These are phyloP conservation scores for Venturia asperata DNA, from an alignment of 2,329 filamentous ascomycete genomes.

Conservation along the genomic window DNA sequence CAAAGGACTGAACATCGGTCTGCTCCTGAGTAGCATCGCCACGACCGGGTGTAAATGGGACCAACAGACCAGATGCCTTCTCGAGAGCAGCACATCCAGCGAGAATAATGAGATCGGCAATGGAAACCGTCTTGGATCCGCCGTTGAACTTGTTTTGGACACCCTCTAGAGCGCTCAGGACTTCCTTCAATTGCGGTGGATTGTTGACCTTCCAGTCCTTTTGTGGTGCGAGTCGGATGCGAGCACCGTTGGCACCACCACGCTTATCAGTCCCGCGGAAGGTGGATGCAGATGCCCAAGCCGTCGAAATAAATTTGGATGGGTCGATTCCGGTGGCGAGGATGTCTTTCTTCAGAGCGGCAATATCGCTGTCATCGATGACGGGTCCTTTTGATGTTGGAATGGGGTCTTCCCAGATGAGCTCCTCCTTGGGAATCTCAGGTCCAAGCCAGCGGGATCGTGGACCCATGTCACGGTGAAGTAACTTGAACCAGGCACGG, in stretches of 20 bases:
- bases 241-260: slow-evolving; percentile 72
- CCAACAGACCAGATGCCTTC: slow-evolving; percentile 57
- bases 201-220: slow-evolving; percentile 70
- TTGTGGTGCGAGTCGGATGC: slow-evolving; percentile 66
- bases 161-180: slow-evolving; percentile 54
- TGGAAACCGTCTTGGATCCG: slow-evolving; percentile 58
- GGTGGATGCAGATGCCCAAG: slow-evolving; percentile 64
- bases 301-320: slow-evolving; percentile 56
- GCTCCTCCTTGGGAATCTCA: slow-evolving; percentile 61
- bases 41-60: slow-evolving; percentile 68
- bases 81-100: slow-evolving; percentile 65
- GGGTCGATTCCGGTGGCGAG: slow-evolving; percentile 39
- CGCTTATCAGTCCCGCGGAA: slow-evolving; percentile 75
- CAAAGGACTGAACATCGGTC: slow-evolving; percentile 59
- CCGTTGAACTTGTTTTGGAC: slow-evolving; percentile 62
- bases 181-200: slow-evolving; percentile 56
- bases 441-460: slow-evolving; percentile 64
- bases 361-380: slow-evolving; percentile 56
- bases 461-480: slow-evolving; percentile 73
- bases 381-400: slow-evolving; percentile 52
- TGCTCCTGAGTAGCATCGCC: slow-evolving; percentile 64
- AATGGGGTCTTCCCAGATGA: slow-evolving; percentile 70
- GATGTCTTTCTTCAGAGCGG: slow-evolving; percentile 26
- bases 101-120: slow-evolving; percentile 74
- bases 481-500: slow-evolving; percentile 75